Conservation (phyloP, 371 early-diverging fungal species). For the Umbelopsis sp. region DNA sequence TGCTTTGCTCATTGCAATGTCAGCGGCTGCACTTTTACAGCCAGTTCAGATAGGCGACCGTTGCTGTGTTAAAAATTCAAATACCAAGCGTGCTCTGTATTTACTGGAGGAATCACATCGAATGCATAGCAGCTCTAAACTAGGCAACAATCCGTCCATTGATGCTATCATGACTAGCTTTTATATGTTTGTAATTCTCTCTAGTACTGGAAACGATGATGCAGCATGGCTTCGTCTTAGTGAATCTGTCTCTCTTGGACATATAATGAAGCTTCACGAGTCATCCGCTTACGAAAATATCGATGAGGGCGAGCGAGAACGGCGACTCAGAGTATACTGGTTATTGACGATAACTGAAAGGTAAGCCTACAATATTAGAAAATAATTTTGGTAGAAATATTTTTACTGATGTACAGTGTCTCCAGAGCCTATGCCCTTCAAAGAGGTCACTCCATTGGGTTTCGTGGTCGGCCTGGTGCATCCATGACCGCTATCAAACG, state of each 20-base stretch:
- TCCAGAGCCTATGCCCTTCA: conserved; percentile 14
- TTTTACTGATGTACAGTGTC: background rate
- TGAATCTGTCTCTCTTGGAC: conserved; percentile 4
- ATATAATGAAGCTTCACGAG: background rate
- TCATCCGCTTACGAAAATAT: background rate
- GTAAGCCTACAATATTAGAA: background rate
- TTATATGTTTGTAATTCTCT: conserved; percentile 1
- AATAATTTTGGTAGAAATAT: background rate
- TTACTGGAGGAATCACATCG: conserved; percentile 10
- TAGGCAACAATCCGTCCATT: background rate
- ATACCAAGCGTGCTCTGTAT: background rate
- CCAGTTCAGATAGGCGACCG: background rate
- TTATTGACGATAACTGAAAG: conserved; percentile 15
- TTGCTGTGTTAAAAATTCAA: background rate
- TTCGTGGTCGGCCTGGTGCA: conserved; percentile 8
- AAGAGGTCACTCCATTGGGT: conserved; percentile 13
- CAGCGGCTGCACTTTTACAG: conserved; percentile 1
- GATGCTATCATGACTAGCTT: conserved; percentile 9
- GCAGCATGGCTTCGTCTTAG: conserved; percentile 11
- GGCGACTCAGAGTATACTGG: conserved; percentile 12
- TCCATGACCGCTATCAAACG: conserved; percentile 9
- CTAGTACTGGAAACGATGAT: background rate
- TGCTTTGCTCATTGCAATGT: conserved; percentile 13
- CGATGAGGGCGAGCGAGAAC: conserved; percentile 11
- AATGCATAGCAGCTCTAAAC: background rate